phyloP scores from a whole-genome alignment of 2,329 filamentous ascomycete genomes.

The Aspergillus neoniger region DNA sequence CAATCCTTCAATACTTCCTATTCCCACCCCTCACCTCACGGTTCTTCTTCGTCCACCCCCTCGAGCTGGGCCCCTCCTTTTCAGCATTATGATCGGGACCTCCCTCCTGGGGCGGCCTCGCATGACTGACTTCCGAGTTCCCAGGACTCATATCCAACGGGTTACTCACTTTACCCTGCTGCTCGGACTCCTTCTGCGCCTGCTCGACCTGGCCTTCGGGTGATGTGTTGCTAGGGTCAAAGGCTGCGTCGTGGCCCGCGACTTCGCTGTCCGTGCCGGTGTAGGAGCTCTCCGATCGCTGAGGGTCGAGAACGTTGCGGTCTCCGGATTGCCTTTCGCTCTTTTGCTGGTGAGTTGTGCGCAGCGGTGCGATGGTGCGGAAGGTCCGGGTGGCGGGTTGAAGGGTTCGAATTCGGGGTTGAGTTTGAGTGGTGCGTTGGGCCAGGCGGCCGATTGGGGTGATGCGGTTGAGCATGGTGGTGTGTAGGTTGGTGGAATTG shows the following conservation, averaged over 20 bases:
- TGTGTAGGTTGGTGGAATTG: slow-evolving; percentile 7
- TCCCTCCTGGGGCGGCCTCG: slow-evolving; percentile 48
- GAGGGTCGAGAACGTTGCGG: slow-evolving; percentile 65
- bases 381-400: neutral
- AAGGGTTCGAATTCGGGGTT: neutral
- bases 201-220: slow-evolving; percentile 59
- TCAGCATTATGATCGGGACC: slow-evolving; percentile 44
- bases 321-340: slow-evolving; percentile 35
- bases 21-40: slow-evolving; percentile 24
- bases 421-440: slow-evolving; percentile 7
- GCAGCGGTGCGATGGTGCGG: slow-evolving; percentile 1
- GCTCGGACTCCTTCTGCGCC: slow-evolving; percentile 41
- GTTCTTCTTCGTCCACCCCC: slow-evolving; percentile 39
- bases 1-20: neutral
- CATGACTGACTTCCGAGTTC: slow-evolving; percentile 59
- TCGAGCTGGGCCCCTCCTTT: slow-evolving; percentile 41
- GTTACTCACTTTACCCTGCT: slow-evolving; percentile 45
- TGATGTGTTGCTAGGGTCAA: slow-evolving; percentile 66
- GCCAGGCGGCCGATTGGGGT: slow-evolving; percentile 9
- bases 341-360: slow-evolving; percentile 10
- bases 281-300: slow-evolving; percentile 67
- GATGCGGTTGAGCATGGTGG: slow-evolving; percentile 11
- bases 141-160: slow-evolving; percentile 63
- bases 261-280: slow-evolving; percentile 66
- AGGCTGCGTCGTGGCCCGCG: slow-evolving; percentile 63